Percentiles rank a stretch among this genome's conserved stretches.
phyloP scores from a whole-genome alignment of 305 asterid genomes.

The Fraxinus angustifolia region DNA sequence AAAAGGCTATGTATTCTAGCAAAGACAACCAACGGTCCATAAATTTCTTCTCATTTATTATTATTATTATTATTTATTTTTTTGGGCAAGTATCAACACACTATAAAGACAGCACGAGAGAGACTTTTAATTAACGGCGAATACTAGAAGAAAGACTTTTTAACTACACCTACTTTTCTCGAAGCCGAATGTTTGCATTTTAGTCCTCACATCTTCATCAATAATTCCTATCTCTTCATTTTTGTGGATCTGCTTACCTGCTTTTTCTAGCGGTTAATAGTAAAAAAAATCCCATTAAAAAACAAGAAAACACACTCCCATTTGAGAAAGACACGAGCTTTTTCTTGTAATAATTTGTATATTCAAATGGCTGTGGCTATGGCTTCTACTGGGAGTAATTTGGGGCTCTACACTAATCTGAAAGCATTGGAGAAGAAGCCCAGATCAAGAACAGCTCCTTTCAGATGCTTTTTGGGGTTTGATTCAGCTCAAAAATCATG shows the following conservation, averaged over 20 bases:
- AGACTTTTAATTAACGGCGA: slow-evolving; percentile 43
- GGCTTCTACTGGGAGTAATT: slow-evolving; percentile 60
- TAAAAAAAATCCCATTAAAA: slow-evolving; percentile 14
- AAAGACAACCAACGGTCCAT: background rate
- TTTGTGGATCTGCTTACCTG: slow-evolving; percentile 18
- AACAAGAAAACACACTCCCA: background rate
- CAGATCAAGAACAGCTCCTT: slow-evolving; percentile 38
- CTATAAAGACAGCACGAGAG: background rate
- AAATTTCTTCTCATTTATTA: background rate
- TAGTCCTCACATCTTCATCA: slow-evolving; percentile 19
- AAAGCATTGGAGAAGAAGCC: slow-evolving; percentile 55
- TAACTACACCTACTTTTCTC: slow-evolving; percentile 22
- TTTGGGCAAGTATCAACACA: background rate
- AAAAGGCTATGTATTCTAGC: background rate
- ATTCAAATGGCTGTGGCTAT: slow-evolving; percentile 65
- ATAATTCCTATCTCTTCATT: slow-evolving; percentile 15
- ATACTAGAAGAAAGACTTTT: slow-evolving; percentile 33
- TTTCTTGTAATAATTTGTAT: background rate
- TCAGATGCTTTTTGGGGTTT: slow-evolving; percentile 42
- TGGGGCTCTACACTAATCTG: slow-evolving; percentile 47
- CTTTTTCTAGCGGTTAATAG: background rate
- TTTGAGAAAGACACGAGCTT: background rate
- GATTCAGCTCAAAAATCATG: slow-evolving; percentile 53
- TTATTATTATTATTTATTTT: no score
- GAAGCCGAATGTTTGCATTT: slow-evolving; percentile 19